Percentiles rank a stretch among this genome's conserved stretches.
phyloP scores from a whole-genome alignment of 805 yeast genomes.

The Saccharomycopsis javanensis region DNA sequence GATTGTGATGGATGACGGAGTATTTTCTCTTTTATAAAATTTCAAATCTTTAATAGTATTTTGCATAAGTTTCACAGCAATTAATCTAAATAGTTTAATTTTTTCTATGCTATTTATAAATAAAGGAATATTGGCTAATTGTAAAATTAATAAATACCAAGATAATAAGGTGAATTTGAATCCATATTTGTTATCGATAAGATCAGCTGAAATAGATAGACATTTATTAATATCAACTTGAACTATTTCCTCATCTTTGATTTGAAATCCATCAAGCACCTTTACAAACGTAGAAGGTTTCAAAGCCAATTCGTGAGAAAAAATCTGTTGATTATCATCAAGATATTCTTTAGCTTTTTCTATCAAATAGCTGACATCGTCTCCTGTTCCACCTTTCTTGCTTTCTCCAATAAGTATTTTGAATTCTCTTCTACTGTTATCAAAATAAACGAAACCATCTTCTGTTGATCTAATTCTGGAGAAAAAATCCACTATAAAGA shows the following conservation, averaged over 20 bases:
- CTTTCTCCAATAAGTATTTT: constrained; percentile 6
- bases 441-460: constrained; percentile 10
- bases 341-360: background rate
- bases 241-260: background rate
- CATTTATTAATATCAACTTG: constrained; percentile 7
- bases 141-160: constrained; percentile 13
- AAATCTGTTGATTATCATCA: background rate
- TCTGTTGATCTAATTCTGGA: constrained; percentile 13
- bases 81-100: constrained; percentile 1
- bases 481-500: constrained; percentile 13
- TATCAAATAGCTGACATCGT: background rate
- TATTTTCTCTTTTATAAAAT: background rate
- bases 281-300: constrained; percentile 1
- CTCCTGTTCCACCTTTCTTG: background rate
- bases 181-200: background rate
- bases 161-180: constrained; percentile 1
- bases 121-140: constrained; percentile 16
- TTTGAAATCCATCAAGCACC: background rate
- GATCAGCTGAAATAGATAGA: background rate
- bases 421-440: constrained; percentile 8
- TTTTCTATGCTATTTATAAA: constrained; percentile 6
- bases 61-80: constrained; percentile 6
- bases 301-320: background rate
- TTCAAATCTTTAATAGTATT: background rate
- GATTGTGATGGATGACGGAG: background rate